Base-by-base conservation (phyloP, 2,329 filamentous ascomycete genomes). In the Phialophora macrospora region DNA sequence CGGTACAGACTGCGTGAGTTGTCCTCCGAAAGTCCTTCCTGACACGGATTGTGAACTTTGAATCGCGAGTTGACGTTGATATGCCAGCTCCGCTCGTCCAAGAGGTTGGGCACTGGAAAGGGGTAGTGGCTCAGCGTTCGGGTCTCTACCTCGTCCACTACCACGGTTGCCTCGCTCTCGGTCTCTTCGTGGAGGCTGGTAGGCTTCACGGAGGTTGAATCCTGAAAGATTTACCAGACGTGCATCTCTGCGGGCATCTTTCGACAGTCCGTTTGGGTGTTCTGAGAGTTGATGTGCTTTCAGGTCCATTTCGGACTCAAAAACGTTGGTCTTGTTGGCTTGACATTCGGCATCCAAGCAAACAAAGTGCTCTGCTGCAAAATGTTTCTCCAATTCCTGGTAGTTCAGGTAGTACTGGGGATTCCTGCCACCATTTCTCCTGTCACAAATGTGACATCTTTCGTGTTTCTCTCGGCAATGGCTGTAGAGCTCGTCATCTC, bases 251-350 rank as follows among this genome's bases (percentile, higher is more conserved):
- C 93, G 84, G 1, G 90, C 88, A 71, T 94, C 90, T 74, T 96
- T 97, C 8, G 92, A 92, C 26, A 96, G 77, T 0, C 89, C 87
- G 71, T 88, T 87, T 0, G 89, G 92, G 75, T 99, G 95, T 61
- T 89, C 86, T 72, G 90, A 89, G 9, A 99, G 80, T 76, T 96
- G 92, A 78, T 99, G 95, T 2, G 90, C 95, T 77, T 98, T 96
- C 55, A 99, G 80, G 74, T 99, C 95, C 83, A 99, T 88, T 74
- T 97, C 92, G 0, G 93, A 93, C 62, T 92, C 92, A 72, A 99
- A 99, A 0, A 98, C 95, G 32, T 98, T 90, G 75, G 98, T 97
- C 76, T 97, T 98, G 85, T 97, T 97, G 72, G 98, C 95, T 74
- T 95, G 76, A 74, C 95, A 99, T 74, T 97, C 93, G 61, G 85